Conservation (phyloP, 495 filamentous ascomycete genomes). For the Penicillium waksmanii region DNA sequence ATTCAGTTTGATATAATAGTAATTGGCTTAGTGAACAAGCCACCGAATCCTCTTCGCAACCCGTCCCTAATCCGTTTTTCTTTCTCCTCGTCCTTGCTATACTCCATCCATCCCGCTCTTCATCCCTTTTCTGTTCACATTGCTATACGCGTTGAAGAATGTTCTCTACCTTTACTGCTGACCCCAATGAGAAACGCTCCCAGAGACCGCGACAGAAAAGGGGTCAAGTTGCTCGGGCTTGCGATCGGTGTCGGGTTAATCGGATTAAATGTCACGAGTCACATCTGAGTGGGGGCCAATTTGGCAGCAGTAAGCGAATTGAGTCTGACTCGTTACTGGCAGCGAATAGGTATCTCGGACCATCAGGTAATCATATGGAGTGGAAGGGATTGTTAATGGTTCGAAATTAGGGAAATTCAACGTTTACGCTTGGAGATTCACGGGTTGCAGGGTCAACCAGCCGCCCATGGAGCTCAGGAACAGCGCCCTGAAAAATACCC, state of each 20-base stretch:
- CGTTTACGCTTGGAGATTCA: conserved; percentile 39
- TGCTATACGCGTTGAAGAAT: neutral
- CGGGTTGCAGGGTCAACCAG: conserved; percentile 41
- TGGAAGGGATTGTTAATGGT: neutral
- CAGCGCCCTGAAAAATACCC: conserved; percentile 4
- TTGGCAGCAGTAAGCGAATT: conserved; percentile 33
- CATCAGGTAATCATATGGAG: neutral
- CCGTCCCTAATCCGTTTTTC: neutral
- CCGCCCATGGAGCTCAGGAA: neutral
- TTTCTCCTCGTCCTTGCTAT: neutral
- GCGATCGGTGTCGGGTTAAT: conserved; percentile 52
- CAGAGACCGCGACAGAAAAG: conserved; percentile 17
- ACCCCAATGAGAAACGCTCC: conserved; percentile 1
- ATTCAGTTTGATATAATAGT: neutral
- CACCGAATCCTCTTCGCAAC: neutral
- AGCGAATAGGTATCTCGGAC: conserved; percentile 18
- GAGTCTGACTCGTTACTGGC: conserved; percentile 35
- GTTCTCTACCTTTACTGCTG: conserved; percentile 15
- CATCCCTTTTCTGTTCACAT: too few species aligned
- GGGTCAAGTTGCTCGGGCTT: conserved; percentile 49
- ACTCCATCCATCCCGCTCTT: neutral
- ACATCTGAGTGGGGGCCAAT: conserved; percentile 40
- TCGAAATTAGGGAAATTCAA: conserved; percentile 43
- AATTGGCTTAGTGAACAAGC: neutral
- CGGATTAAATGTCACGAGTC: conserved; percentile 52